phyloP scores from a whole-genome alignment of 164 flowering plant species.

The Tetrastigma voinierianum region DNA sequence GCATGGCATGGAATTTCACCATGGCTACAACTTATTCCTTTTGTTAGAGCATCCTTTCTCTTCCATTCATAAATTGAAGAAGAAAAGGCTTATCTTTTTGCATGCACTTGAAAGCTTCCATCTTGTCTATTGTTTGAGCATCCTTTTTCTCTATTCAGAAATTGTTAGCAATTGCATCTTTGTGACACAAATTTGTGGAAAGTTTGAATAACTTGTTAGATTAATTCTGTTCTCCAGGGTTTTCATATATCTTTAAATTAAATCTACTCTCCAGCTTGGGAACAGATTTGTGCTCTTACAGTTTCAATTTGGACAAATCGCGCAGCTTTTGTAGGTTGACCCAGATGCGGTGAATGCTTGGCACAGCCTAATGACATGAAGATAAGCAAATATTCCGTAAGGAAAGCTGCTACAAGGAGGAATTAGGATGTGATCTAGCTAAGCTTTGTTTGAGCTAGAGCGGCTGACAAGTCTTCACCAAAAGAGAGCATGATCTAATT shows the following conservation, averaged over 20 bases:
- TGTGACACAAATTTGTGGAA: background rate
- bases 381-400: constrained; percentile 87
- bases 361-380: constrained; percentile 99
- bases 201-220: background rate
- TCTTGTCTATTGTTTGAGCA: no score
- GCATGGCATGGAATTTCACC: background rate
- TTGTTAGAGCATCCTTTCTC: background rate
- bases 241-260: no score
- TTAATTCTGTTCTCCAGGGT: no score
- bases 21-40: background rate
- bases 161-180: no score
- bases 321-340: constrained; percentile 60
- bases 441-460: constrained; percentile 75
- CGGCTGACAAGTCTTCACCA: constrained; percentile 92
- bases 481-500: constrained; percentile 89
- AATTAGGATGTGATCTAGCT: constrained; percentile 82
- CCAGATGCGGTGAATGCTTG: constrained; percentile 98
- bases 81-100: no score
- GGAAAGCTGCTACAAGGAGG: constrained; percentile 99
- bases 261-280: no score
- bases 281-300: no score
- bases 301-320: constrained; percentile 2
- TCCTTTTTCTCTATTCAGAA: no score
- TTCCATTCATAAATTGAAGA: background rate
- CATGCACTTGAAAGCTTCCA: no score